Evolutionary conservation across 73 alveolate genomes (phyloP).

Genomic region (Symbiodinium pilosum): DNA sequence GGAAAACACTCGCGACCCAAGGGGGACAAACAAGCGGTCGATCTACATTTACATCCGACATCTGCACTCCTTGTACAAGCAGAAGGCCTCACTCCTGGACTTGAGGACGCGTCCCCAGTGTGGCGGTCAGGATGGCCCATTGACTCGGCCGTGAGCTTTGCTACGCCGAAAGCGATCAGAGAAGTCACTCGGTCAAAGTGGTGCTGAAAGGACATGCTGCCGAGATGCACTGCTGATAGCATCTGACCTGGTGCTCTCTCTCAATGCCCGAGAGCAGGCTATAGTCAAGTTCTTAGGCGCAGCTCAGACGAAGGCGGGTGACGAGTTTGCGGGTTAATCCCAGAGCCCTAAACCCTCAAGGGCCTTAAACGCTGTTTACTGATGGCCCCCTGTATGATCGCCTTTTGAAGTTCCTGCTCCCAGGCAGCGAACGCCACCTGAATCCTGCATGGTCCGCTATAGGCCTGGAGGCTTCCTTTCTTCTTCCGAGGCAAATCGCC

Average conservation of each 20-base stretch:
- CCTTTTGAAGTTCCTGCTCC: background rate
- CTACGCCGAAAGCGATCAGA: background rate
- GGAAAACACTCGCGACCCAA: background rate
- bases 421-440: background rate
- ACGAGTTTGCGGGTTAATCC: background rate
- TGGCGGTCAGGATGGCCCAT: background rate
- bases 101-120: background rate
- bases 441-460: background rate
- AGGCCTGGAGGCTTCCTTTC: background rate
- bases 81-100: background rate
- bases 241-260: slow-evolving; percentile 3
- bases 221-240: background rate
- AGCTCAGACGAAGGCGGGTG: slow-evolving; percentile 4
- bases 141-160: slow-evolving; percentile 16
- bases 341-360: background rate
- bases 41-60: background rate
- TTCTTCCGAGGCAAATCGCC: background rate
- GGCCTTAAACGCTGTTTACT: background rate
- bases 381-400: background rate
- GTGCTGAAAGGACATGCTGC: background rate
- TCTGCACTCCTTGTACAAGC: background rate
- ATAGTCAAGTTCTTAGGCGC: background rate
- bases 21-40: background rate
- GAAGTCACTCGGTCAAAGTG: background rate
- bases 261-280: slow-evolving; percentile 1